These are phyloP conservation scores for Boletellus deceptivus DNA, from an alignment of 1,284 basidiomycete genomes.

Conservation along the genomic window DNA sequence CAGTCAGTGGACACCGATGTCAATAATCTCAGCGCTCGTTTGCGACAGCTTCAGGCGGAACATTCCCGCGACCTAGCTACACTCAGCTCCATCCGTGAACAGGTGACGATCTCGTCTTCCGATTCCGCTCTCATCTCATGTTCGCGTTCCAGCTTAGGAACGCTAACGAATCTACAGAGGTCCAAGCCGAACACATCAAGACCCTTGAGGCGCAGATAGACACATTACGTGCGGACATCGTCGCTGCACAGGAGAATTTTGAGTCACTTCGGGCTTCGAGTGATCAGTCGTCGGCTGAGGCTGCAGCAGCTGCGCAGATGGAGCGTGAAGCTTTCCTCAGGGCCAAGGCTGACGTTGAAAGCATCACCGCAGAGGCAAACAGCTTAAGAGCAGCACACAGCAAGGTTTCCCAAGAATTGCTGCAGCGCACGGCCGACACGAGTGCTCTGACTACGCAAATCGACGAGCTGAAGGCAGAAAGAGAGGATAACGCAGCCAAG, in stretches of 20 bases:
- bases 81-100: conserved; percentile 43
- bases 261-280: conserved; percentile 49
- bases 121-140: conserved; percentile 6
- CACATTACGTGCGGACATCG: conserved; percentile 49
- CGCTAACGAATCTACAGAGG: conserved; percentile 40
- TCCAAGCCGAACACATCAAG: conserved; percentile 47
- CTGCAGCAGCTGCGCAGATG: conserved; percentile 49
- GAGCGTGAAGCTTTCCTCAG: conserved; percentile 65
- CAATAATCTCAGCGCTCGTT: conserved; percentile 39
- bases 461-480: conserved; percentile 56
- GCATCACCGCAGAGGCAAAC: conserved; percentile 53
- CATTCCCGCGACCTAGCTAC: conserved; percentile 38
- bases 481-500: conserved; percentile 72
- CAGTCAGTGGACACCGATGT: conserved; percentile 49
- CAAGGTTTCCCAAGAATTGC: conserved; percentile 46
- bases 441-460: conserved; percentile 54
- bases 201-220: conserved; percentile 51
- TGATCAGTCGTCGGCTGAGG: conserved; percentile 42
- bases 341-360: conserved; percentile 60
- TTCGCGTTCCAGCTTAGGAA: conserved; percentile 46
- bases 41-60: conserved; percentile 43
- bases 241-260: conserved; percentile 51
- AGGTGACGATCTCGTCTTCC: conserved; percentile 42
- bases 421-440: conserved; percentile 44
- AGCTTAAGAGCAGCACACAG: conserved; percentile 51